Evolutionary conservation across 2,329 filamentous ascomycete species (phyloP), one percentile per base, ranked within the genome.

Genomic region (Cytospora leucostoma): DNA sequence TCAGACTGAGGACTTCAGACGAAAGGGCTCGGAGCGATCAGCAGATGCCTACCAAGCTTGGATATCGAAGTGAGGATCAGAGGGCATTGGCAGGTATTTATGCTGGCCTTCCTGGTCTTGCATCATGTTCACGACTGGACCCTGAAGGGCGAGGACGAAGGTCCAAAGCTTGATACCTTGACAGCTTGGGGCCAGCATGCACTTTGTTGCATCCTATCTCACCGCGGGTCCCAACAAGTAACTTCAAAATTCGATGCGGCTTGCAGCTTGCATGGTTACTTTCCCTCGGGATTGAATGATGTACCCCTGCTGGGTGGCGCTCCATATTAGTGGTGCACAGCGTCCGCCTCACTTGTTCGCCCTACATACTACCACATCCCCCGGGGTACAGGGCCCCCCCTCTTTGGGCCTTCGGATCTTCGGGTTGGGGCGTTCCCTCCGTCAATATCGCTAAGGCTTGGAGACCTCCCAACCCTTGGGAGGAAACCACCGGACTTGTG

Each of bases 241-340:
- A 47, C 44, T 47, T 47, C n/a, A 21, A 47, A 11, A 7, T 21
- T 17, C 10, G 27, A 47, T 21, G 44, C 59, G 59, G 49, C 49
- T 61, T n/a, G 59, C 52, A 55, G 10, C 59, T 61, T 61, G 59
- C 59, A 61, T 55, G 51, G 32, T 13, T 27, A 50, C 49, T 47
- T 8, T 19, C 44, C 8, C n/a, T 34, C 59, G 49, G 40, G 32
- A 37, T 34, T n/a, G 59, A 61, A 37, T 34, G 49, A 55, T 55
- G 34, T 12, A 61, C 53, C 59, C 59, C 59, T 61, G 59, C 13
- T 55, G 32, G 2, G 15, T 61, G 51, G 51, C 44, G 44, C 5
- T 61, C n/a, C 59, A 55, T 55, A 49, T 54, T 53, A 61, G 59
- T 61, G 59, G 51, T 44, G 59, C 57, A 59, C 49, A 40, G 50